Percentiles rank a stretch among this genome's conserved stretches.
phyloP scores from a whole-genome alignment of 768 basidiomycete species.

The Galerina marginata region DNA sequence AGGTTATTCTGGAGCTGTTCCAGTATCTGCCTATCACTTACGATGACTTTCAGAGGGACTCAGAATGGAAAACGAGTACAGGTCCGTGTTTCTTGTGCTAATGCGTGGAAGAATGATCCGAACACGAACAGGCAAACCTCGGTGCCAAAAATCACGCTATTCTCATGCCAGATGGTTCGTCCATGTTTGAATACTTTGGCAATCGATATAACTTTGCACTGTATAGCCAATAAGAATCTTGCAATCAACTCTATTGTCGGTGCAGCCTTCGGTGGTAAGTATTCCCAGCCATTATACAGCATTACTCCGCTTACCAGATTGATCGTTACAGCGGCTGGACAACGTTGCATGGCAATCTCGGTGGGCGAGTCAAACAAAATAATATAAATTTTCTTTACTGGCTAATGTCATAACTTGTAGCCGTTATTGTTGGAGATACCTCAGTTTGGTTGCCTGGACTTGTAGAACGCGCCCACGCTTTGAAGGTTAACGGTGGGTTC shows the following conservation, averaged over 20 bases:
- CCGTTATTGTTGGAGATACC: constrained; percentile 81
- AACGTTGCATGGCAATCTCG: constrained; percentile 96
- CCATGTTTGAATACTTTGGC: not conserved
- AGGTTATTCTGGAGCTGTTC: constrained; percentile 44
- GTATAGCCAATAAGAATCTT: constrained; percentile 85
- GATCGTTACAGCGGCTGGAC: constrained; percentile 77
- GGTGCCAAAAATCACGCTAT: constrained; percentile 98
- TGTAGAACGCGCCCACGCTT: constrained; percentile 75
- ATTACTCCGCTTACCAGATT: constrained; percentile 16
- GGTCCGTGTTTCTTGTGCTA: constrained; percentile 36
- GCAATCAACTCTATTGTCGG: constrained; percentile 92
- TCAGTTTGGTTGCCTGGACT: constrained; percentile 87
- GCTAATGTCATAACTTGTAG: constrained; percentile 36
- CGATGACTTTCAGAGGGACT: constrained; percentile 60
- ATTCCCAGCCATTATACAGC: not conserved
- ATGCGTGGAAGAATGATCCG: too few relatives aligned
- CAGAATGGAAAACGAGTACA: constrained; percentile 89
- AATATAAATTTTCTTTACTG: not conserved
- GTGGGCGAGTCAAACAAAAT: constrained; percentile 61
- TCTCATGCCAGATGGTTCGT: constrained; percentile 89
- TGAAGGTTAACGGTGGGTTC: constrained; percentile 91
- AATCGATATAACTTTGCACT: not conserved
- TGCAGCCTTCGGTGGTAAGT: constrained; percentile 87
- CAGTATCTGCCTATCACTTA: not conserved
- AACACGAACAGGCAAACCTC: constrained; percentile 51